Conservation (phyloP, 768 basidiomycete genomes). For the Psilocybe tampanensis region DNA sequence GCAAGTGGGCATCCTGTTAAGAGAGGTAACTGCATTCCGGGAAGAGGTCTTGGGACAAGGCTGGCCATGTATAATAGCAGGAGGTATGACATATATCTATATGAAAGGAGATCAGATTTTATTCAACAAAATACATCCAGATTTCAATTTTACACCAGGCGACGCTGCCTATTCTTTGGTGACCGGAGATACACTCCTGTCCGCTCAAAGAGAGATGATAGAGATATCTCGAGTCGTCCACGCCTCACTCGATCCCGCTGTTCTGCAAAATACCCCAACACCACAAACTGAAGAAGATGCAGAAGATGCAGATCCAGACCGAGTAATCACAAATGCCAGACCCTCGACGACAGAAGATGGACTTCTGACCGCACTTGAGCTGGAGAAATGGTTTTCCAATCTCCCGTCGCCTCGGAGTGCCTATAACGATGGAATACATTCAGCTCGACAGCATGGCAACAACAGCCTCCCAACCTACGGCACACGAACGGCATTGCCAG, state of each 20-base stretch:
- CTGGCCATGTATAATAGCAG: conserved; percentile 86
- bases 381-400: conserved; percentile 49
- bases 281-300: conserved; percentile 47
- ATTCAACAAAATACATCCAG: no score
- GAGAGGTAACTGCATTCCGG: conserved; percentile 62
- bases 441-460: conserved; percentile 17
- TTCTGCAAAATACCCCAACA: conserved; percentile 29
- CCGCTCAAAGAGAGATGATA: conserved; percentile 54
- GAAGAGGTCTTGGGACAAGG: conserved; percentile 38
- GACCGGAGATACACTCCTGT: conserved; percentile 58
- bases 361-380: conserved; percentile 60
- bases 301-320: conserved; percentile 65
- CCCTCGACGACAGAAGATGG: conserved; percentile 62
- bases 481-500: conserved; percentile 40
- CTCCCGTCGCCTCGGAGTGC: conserved; percentile 55
- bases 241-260: conserved; percentile 64
- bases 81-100: conserved; percentile 54
- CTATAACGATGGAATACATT: conserved; percentile 60
- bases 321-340: conserved; percentile 75
- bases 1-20: conserved; percentile 76
- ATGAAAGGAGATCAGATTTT: no score
- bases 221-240: conserved; percentile 73
- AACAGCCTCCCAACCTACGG: conserved; percentile 49
- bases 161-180: conserved; percentile 85
- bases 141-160: conserved; percentile 88